Conservation (phyloP, 2,329 filamentous ascomycete species). For the Fusarium sp. region DNA sequence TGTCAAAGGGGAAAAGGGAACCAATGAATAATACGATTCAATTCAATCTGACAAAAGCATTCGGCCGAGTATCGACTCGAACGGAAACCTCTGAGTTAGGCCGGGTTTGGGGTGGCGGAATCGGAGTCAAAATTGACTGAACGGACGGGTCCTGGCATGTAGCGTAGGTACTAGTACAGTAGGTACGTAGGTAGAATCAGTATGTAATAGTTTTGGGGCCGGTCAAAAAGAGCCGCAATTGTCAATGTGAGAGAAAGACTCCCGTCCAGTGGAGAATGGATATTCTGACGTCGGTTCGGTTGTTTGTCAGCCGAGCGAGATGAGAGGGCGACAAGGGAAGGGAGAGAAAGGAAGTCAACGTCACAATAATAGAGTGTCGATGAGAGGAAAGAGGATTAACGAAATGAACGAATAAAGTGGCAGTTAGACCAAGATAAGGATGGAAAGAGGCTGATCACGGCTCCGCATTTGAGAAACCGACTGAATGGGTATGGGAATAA, state of each 20-base stretch:
- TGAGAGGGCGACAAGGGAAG: constrained; percentile 7
- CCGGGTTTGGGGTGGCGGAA: constrained; percentile 20
- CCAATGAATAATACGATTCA: background rate
- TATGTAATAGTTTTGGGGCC: background rate
- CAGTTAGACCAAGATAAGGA: constrained; percentile 9
- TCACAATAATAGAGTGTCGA: background rate
- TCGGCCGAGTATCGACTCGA: constrained; percentile 2
- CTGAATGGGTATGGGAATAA: constrained; percentile 9
- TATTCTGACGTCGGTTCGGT: background rate
- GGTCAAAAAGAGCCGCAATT: constrained; percentile 33
- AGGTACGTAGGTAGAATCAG: background rate
- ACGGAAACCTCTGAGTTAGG: background rate
- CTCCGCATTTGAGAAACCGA: constrained; percentile 20
- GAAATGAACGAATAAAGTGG: constrained; percentile 12
- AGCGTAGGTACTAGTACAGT: background rate
- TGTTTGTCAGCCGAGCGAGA: constrained; percentile 22
- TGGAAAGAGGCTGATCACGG: background rate
- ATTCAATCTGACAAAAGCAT: constrained; percentile 7
- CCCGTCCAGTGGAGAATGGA: constrained; percentile 9
- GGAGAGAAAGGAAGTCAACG: background rate
- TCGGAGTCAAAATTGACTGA: constrained; percentile 7
- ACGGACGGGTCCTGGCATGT: constrained; percentile 14
- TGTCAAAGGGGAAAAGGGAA: background rate
- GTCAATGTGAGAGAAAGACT: background rate
- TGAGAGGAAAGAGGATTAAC: background rate